phyloP scores from a whole-genome alignment of 768 basidiomycete genomes.

The Rhizopogon rudus region DNA sequence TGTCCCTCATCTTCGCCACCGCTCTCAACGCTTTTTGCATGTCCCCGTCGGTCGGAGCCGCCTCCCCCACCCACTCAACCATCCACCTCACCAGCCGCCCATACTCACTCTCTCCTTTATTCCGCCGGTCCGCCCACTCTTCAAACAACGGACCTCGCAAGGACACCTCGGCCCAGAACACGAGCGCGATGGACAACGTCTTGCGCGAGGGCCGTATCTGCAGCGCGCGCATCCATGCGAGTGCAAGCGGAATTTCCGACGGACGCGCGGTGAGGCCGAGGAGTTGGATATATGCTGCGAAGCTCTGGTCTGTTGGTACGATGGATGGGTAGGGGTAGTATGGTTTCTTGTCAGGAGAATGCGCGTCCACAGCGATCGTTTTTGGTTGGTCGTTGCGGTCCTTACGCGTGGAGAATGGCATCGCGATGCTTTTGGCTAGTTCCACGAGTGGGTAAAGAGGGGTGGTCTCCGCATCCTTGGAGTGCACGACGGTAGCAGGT shows the following conservation, averaged over 20 bases:
- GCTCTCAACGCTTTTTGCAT: constrained; percentile 23
- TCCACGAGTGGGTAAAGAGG: constrained; percentile 23
- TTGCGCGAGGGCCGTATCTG: constrained; percentile 44
- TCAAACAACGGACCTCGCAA: constrained; percentile 57
- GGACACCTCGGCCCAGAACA: constrained; percentile 70
- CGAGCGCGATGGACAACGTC: constrained; percentile 58
- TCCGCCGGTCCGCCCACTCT: constrained; percentile 29
- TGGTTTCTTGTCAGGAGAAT: constrained; percentile 8
- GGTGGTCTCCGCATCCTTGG: constrained; percentile 11
- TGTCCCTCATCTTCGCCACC: constrained; percentile 24
- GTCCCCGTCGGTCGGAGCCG: constrained; percentile 39
- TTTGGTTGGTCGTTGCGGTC: not conserved
- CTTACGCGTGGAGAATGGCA: not conserved
- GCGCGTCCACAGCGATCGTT: not conserved
- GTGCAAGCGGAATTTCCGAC: constrained; percentile 56
- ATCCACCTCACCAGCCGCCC: constrained; percentile 47
- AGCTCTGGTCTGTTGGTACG: constrained; percentile 46
- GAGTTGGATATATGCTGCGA: constrained; percentile 54
- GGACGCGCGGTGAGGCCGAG: constrained; percentile 47
- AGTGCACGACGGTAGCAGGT: constrained; percentile 34
- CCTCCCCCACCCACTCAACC: constrained; percentile 50
- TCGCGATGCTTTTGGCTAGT: constrained; percentile 23
- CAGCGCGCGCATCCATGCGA: constrained; percentile 73
- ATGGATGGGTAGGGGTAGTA: constrained; percentile 31
- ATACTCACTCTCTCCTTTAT: constrained; percentile 37